phyloP scores from a whole-genome alignment of 805 yeast species.

The Candida dendrica region DNA sequence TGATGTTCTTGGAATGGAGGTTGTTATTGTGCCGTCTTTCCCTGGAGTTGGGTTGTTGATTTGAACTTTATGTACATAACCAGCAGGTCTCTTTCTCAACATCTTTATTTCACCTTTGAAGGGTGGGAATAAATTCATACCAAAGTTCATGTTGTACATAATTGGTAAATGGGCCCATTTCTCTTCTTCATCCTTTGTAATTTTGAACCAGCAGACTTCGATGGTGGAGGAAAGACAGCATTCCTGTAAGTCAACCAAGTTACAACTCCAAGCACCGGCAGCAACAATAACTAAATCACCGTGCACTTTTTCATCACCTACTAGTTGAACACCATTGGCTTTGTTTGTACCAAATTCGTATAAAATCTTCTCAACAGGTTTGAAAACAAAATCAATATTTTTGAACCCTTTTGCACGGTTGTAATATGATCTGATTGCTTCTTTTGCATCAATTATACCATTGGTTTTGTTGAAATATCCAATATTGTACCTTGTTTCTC shows the following conservation, averaged over 20 bases:
- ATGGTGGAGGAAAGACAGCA: conserved; percentile 7
- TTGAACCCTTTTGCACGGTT: conserved; percentile 6
- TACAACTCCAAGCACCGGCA: conserved; percentile 14
- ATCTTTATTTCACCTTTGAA: conserved; percentile 9
- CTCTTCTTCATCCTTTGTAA: conserved; percentile 7
- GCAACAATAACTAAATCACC: conserved; percentile 9
- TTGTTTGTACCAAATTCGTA: conserved; percentile 3
- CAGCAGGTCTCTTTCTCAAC: conserved; percentile 8
- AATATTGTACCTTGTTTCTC: conserved; percentile 8
- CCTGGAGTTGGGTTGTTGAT: conserved; percentile 1
- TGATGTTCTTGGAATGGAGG: conserved; percentile 9
- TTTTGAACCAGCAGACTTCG: conserved; percentile 12
- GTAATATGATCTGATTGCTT: conserved; percentile 7
- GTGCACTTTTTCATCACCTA: conserved; percentile 3
- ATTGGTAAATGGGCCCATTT: conserved; percentile 8
- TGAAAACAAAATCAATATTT: conserved; percentile 5
- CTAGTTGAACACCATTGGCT: conserved; percentile 7
- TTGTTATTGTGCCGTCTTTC: background rate
- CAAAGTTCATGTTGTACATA: conserved; percentile 10
- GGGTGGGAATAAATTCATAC: conserved; percentile 14
- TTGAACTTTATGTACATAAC: conserved; percentile 6
- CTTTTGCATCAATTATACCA: conserved; percentile 11
- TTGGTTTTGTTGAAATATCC: conserved; percentile 7
- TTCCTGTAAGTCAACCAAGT: conserved; percentile 8
- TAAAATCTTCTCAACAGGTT: conserved; percentile 6